Base-by-base conservation (phyloP, 2,329 filamentous ascomycete species). In the Diplodia mutila region DNA sequence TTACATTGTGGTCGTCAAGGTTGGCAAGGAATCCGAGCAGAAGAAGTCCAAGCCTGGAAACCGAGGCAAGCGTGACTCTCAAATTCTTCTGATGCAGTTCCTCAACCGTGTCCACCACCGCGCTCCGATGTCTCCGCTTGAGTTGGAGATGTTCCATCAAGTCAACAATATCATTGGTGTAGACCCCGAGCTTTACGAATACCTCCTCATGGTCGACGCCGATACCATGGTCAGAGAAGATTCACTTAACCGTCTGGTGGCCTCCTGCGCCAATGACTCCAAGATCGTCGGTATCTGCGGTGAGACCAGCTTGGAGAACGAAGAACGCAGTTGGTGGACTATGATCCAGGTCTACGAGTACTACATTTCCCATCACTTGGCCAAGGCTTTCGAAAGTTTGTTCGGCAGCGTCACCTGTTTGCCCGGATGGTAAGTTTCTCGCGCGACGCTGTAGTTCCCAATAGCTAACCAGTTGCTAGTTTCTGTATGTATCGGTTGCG, bases 261-360 rank as follows among this genome's bases (percentile, higher is more conserved):
- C 95, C 67, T 91, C 91, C 63, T 99, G 94, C 80, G 90, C 92
- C 72, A 94, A 97, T 75, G 93, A 99, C 78, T 90, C 93, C 37
- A 97, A 96, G 83, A 97, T 99, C 82, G 93, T 92, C 27, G 95
- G 94, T 81, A 97, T 98, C 70, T 99, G 95, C 78, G 95, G 95
- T 77, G 95, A 99, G 79, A 99, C 95, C 1, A 95, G 90, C 79
- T 85, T 99, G 75, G 92, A 97, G 78, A 99, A 99, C 75, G 94
- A 97, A 78, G 93, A 97, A 74, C 87, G 90, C 72, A 94, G 90
- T 74, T 98, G 94, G 93, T 97, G 93, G 92, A 99, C 95, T 14
- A 99, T 99, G 95, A 99, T 99, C 75, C 95, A 99, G 79, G 95
- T 99, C 71, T 99, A 99, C 82, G 95, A 99, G 80, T 99, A 99